A percentile compares a stretch with the other conserved stretches of the same genome.
Conservation (phyloP, 2,329 filamentous ascomycete genomes). For the Talaromyces sp. region DNA sequence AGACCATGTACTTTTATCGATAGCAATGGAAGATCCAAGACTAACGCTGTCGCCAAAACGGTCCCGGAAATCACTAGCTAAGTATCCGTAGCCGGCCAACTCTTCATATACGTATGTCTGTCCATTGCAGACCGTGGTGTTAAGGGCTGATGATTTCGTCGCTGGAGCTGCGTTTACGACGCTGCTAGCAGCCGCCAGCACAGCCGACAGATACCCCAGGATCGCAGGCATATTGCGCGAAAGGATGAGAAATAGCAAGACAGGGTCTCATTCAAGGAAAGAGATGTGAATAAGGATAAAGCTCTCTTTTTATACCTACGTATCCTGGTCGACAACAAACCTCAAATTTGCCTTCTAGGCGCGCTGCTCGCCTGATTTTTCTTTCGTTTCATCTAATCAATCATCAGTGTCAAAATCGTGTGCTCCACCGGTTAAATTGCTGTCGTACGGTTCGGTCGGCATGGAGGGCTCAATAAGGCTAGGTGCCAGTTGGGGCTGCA, state of each 20-base stretch:
- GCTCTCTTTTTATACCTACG: not conserved
- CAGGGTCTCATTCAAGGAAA: not conserved
- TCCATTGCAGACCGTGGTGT: constrained; percentile 58
- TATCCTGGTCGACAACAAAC: not conserved
- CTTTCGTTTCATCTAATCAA: not conserved
- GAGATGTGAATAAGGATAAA: not conserved
- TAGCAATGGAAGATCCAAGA: constrained; percentile 64
- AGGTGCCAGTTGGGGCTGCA: not conserved
- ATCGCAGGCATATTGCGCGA: not conserved
- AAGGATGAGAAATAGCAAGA: not conserved
- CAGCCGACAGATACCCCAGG: not conserved
- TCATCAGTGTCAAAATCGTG: not conserved
- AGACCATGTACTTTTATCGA: constrained; percentile 61
- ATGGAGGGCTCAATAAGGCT: not conserved
- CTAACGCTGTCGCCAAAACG: constrained; percentile 69
- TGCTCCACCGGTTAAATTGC: not conserved
- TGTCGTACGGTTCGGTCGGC: not conserved
- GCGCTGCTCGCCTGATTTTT: not conserved
- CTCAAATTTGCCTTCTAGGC: not conserved
- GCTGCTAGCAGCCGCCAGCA: constrained; percentile 4
- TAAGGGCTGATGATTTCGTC: constrained; percentile 31
- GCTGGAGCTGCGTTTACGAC: not conserved
- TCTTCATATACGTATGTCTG: constrained; percentile 64
- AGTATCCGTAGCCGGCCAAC: constrained; percentile 65
- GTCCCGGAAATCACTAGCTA: constrained; percentile 60